Evolutionary conservation across 306 rosid species (phyloP), one percentile per base, ranked within the genome.

Genomic region (Cicer pinnatifidum): DNA sequence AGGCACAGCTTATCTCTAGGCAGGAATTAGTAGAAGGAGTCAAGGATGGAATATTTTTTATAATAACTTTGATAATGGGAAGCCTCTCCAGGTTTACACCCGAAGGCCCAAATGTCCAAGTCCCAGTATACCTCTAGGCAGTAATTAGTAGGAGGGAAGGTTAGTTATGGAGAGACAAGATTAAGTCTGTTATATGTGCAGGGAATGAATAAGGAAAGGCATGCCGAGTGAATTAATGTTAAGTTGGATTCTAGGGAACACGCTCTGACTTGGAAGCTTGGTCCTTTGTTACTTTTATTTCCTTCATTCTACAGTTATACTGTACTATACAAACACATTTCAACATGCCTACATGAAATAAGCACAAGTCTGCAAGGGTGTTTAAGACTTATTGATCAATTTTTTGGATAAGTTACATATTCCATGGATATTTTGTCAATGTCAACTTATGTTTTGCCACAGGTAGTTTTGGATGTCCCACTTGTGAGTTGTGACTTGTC

Each of bases 381-480:
- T 39, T 48, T 57, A 16, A 48, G 41, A 7, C 13, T 35, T 60
- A 53, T 9, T 33, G 48, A 51, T 51, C 44, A 43, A 6, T n/a
- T 40, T 33, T 48, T 19, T 66, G 45, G 40, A 64, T 16, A 66
- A 58, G 43, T 67, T 51, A 33, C 17, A 57, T 15, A 71, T 69
- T 57, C 19, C 45, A 41, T 58, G 59, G 15, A 4, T 16, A 33
- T 50, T 59, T 45, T 54, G 41, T 74, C 76, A 33, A 33, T 54
- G 41, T 74, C 80, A 41, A 50, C 73, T 28, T 69, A n/a, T 52
- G 54, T 69, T 61, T 61, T 51, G 41, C 35, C 58, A 28, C 53
- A 33, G 20, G 69, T 48, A 28, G 33, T 39, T 53, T 68, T 70
- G 6, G 58, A 47, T 63, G 72, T 69, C 19, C 50, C 28, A 23